Evolutionary conservation across 331 rosid genomes (phyloP).

Genomic region (Malus hybrid): DNA sequence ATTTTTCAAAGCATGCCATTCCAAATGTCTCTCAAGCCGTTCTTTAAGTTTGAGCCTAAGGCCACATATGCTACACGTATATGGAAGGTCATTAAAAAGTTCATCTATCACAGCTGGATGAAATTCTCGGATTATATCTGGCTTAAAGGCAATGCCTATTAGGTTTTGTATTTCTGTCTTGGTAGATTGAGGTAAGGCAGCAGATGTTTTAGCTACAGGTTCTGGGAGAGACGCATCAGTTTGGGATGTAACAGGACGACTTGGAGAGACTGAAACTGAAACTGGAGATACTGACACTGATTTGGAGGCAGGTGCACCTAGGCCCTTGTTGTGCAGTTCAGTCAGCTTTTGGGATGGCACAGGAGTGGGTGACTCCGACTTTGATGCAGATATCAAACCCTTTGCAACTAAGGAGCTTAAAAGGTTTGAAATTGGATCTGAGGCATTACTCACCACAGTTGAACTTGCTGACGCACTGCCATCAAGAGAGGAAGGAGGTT

Average conservation of each 20-base stretch:
- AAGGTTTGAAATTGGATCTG: slow-evolving; percentile 72
- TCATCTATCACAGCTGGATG: slow-evolving; percentile 59
- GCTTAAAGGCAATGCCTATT: slow-evolving; percentile 79
- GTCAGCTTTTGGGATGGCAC: slow-evolving; percentile 29
- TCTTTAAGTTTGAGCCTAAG: slow-evolving; percentile 50
- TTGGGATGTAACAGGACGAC: slow-evolving; percentile 29
- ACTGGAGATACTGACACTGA: slow-evolving; percentile 35
- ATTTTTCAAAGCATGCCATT: slow-evolving; percentile 66
- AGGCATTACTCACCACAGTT: slow-evolving; percentile 27
- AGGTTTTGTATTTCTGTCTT: slow-evolving; percentile 36
- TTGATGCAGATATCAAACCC: slow-evolving; percentile 87
- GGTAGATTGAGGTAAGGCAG: slow-evolving; percentile 32
- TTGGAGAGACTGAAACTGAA: slow-evolving; percentile 29
- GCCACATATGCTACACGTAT: slow-evolving; percentile 58
- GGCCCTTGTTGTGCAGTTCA: slow-evolving; percentile 36
- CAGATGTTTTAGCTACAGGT: slow-evolving; percentile 23
- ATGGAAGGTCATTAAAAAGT: slow-evolving; percentile 52
- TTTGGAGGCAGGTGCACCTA: slow-evolving; percentile 25
- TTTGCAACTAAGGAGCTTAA: slow-evolving; percentile 78
- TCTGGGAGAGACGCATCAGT: slow-evolving; percentile 23
- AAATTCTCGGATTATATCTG: slow-evolving; percentile 67
- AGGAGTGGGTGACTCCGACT: slow-evolving; percentile 35
- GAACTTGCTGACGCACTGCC: slow-evolving; percentile 36
- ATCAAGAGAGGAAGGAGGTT: slow-evolving; percentile 38
- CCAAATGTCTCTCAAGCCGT: slow-evolving; percentile 63